Percentiles rank a stretch among this genome's conserved stretches.
phyloP scores from a whole-genome alignment of 2,329 filamentous ascomycete genomes.

The Clonostachys rosea region DNA sequence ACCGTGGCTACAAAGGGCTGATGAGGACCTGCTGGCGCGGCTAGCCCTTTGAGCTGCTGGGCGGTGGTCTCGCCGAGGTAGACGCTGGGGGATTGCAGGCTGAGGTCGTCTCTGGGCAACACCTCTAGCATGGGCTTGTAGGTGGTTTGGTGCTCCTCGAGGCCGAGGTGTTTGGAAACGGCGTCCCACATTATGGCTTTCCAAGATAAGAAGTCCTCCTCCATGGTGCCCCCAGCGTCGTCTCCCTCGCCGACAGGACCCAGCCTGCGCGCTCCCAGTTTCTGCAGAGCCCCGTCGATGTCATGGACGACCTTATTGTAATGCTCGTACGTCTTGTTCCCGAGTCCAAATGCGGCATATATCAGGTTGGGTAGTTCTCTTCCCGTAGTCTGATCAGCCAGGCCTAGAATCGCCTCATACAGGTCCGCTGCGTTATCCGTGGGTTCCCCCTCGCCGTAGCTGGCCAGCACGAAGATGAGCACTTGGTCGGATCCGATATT shows the following conservation, averaged over 20 bases:
- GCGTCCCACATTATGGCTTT: slow-evolving; percentile 14
- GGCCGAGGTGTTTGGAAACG: slow-evolving; percentile 8
- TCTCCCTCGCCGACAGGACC: slow-evolving; percentile 15
- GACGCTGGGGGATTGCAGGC: slow-evolving; percentile 1
- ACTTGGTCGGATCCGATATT: slow-evolving; percentile 12
- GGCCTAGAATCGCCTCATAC: slow-evolving; percentile 9
- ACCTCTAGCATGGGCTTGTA: slow-evolving; percentile 8
- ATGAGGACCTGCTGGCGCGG: too few species aligned
- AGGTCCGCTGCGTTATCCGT: slow-evolving; percentile 21
- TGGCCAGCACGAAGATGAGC: slow-evolving; percentile 23
- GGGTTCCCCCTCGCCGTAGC: slow-evolving; percentile 27
- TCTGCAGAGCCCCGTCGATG: slow-evolving; percentile 11
- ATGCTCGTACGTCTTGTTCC: slow-evolving; percentile 24
- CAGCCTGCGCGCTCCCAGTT: slow-evolving; percentile 13
- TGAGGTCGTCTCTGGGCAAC: too few species aligned
- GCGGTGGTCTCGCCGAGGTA: slow-evolving; percentile 44
- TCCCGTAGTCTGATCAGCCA: background rate
- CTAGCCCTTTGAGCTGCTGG: slow-evolving; percentile 44
- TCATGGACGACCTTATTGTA: slow-evolving; percentile 21
- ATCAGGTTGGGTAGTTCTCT: slow-evolving; percentile 8
- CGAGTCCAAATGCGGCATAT: slow-evolving; percentile 23
- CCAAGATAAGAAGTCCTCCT: slow-evolving; percentile 25
- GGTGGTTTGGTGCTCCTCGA: slow-evolving; percentile 11
- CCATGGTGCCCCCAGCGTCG: slow-evolving; percentile 15
- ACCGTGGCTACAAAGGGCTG: slow-evolving; percentile 76